Base-by-base conservation (phyloP, 345 rosid genomes). In the Citrus maxima region DNA sequence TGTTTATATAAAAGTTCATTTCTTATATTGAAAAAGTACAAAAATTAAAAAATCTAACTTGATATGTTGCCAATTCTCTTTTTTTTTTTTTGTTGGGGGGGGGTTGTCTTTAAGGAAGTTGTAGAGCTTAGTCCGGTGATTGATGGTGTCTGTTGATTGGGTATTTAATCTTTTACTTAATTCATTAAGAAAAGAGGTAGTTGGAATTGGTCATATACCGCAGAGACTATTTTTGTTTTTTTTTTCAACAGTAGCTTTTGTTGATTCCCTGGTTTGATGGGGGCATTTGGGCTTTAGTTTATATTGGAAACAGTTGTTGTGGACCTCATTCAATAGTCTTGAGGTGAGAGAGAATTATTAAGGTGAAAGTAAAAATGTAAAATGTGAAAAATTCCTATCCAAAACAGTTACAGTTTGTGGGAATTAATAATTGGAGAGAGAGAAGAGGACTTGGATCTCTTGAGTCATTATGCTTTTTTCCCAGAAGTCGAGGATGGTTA, bases 261-360 rank as follows among this genome's bases (percentile, higher is more conserved):
- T 27, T 42, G 69, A 74, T 19, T 18, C 30, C 13, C 24, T 62
- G 68, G 77, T 27, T 27, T 40, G 77, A 12, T 24, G 18, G 18
- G 51, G 51, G 51, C 18, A 46, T 13, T 46, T 16, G 28, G 51
- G 51, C 10, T 56, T 56, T 56, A 3, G 14, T 60, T 14, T 38
- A 6, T 19, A 19, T 38, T 38, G 42, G 55, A 54, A 63, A 42
- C 10, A 64, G 77, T 80, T 62, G 37, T 32, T 73, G 73, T 84
- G 80, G 82, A 70, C 79, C 87, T 71, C 70, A 38, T 61, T 79
- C 77, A 54, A 54, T 62, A 25, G 55, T 51, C 30, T 75, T 73
- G 76, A 42, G 69, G 21, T 78, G 38, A 74, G 77, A 71, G 81
- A n/a, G 37, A 81, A 85, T 83, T 83, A 75, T 87, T 83, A 51